Evolutionary conservation across 805 yeast species (phyloP), one percentile per base, ranked within the genome.

Genomic region (Phaffomyces opuntiae): DNA sequence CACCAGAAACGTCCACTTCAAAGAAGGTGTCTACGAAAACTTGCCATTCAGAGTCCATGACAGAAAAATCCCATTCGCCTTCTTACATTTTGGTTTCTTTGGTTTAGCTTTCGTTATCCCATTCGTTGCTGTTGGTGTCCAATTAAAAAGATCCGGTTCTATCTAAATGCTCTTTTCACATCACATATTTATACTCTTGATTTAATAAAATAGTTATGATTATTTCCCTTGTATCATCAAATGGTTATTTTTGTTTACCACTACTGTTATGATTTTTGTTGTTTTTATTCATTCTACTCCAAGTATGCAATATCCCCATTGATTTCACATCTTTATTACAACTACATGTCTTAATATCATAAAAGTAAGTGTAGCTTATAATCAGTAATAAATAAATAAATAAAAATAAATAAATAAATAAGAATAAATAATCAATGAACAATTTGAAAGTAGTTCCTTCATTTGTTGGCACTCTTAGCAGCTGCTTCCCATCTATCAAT

Each of bases 31-130:
- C 40, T 93, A 93, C 82, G 74, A 84, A 61, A 91, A 93, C 79
- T 64, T 91, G 53, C 99, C 99, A 55, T 93, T 91, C 81, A 80
- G 80, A 77, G 95, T 91, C 53, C 89, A 88, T 78, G 75, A 82
- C 79, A 89, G 96, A 78, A 85, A 81, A 73, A 77, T 91, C 54
- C 98, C 97, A 56, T 89, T 77, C 67, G 87, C 81, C 55, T 72
- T 88, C 44, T 75, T 83, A 55, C 95, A 84, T 75, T 83, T 86
- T 75, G 80, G 89, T 44, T 83, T 80, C 72, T 74, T 83, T 54
- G 79, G 84, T 65, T 61, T 80, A 38, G 91, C 88, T 49, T 74
- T 81, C 52, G 77, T 80, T 50, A 71, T 83, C 47, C 97, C 98
- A 63, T 84, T 87, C 74, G 73, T 84, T 61, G 80, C 89, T 46